Percentiles rank a stretch among this genome's conserved stretches.
Conservation (phyloP, 2,329 filamentous ascomycete genomes). For the Epichloe baconii region DNA sequence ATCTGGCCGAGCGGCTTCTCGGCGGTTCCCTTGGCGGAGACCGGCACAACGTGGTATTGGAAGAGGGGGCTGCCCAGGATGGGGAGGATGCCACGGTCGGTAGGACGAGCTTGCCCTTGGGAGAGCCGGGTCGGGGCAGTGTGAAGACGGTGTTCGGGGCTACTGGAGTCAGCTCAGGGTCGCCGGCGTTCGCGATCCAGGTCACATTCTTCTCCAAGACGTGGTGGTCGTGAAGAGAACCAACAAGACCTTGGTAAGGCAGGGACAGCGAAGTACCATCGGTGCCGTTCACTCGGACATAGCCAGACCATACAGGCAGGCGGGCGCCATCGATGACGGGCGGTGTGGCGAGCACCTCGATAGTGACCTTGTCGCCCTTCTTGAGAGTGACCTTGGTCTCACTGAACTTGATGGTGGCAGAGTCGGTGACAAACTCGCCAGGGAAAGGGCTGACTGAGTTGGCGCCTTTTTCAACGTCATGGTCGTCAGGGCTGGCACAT, state of each 20-base stretch:
- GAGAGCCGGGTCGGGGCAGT: not conserved
- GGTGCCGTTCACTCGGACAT: constrained; percentile 24
- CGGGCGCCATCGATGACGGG: constrained; percentile 22
- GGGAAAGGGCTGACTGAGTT: constrained; percentile 26
- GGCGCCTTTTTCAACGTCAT: constrained; percentile 27
- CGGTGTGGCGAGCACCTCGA: constrained; percentile 15
- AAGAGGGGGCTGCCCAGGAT: too few relatives aligned
- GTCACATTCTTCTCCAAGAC: not conserved
- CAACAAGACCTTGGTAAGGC: constrained; percentile 25
- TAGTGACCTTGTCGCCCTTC: not conserved
- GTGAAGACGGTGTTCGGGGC: not conserved
- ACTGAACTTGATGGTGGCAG: constrained; percentile 16
- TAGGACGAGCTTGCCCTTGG: too few relatives aligned
- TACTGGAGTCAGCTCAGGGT: not conserved
- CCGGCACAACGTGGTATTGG: too few relatives aligned
- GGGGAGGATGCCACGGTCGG: too few relatives aligned
- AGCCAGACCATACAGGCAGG: constrained; percentile 30
- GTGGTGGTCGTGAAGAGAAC: constrained; percentile 10
- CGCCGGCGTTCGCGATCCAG: not conserved
- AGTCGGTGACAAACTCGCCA: constrained; percentile 23
- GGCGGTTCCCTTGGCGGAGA: too few relatives aligned
- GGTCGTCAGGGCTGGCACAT: constrained; percentile 33
- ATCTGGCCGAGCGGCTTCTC: not conserved
- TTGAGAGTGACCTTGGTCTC: not conserved
- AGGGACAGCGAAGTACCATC: constrained; percentile 21